A percentile compares a stretch with the other conserved stretches of the same genome.
These are phyloP conservation scores for Linum usitatissimum DNA, from an alignment of 345 rosid species.

Conservation along the genomic window DNA sequence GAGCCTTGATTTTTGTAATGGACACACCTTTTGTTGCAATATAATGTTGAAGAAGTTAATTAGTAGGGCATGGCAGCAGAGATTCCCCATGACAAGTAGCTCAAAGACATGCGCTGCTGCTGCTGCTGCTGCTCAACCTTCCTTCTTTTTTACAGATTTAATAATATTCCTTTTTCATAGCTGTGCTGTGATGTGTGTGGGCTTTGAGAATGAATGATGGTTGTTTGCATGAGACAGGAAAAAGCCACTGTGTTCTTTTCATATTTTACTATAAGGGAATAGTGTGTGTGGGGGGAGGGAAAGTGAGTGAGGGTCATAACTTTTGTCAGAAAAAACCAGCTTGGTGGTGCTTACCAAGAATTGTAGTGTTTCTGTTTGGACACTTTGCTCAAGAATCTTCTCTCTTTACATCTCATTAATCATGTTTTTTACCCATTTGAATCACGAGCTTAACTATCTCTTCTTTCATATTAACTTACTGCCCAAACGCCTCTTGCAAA, in stretches of 20 bases:
- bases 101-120: not conserved
- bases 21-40: not conserved
- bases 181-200: not conserved
- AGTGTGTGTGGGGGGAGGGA: not conserved
- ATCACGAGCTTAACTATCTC: not conserved
- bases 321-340: not conserved
- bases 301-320: not conserved
- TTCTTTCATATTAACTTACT: not conserved
- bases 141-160: not conserved
- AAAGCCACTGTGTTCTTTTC: not conserved
- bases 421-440: not conserved
- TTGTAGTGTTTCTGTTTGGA: not conserved
- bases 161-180: not conserved
- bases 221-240: not conserved
- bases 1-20: no score
- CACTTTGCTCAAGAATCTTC: not conserved
- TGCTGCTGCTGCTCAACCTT: not conserved
- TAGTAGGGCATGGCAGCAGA: not conserved
- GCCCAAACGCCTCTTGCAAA: no score
- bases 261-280: no score
- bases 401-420: not conserved
- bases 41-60: not conserved
- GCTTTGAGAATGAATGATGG: not conserved
- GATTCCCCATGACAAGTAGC: not conserved
- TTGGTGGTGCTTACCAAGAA: not conserved